Conservation (phyloP, 2,329 filamentous ascomycete species). For the Microdochium trichocladiopsis region DNA sequence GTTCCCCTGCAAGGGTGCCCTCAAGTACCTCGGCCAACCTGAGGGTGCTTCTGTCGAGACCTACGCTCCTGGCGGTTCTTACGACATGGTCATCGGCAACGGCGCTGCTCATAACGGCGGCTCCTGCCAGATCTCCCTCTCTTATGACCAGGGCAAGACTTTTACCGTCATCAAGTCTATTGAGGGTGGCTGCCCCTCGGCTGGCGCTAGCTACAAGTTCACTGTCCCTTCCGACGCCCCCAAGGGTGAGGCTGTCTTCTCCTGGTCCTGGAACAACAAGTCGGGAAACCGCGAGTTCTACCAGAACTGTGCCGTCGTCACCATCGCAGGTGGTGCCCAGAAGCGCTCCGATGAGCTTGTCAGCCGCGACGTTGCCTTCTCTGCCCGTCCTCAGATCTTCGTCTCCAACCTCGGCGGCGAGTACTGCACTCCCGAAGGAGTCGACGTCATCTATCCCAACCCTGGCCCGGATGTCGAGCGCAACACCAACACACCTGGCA, state of each 20-base stretch:
- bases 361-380: slow-evolving; percentile 30
- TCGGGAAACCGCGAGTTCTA: slow-evolving; percentile 78
- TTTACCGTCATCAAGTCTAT: slow-evolving; percentile 53
- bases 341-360: slow-evolving; percentile 23
- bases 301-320: slow-evolving; percentile 75
- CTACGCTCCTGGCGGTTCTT: slow-evolving; percentile 54
- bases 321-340: slow-evolving; percentile 38
- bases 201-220: slow-evolving; percentile 52
- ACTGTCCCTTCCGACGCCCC: slow-evolving; percentile 57
- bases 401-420: slow-evolving; percentile 58
- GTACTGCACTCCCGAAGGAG: slow-evolving; percentile 51
- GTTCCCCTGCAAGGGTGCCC: slow-evolving; percentile 70
- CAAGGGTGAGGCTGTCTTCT: slow-evolving; percentile 52
- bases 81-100: slow-evolving; percentile 59
- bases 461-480: slow-evolving; percentile 50
- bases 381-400: slow-evolving; percentile 59
- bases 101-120: slow-evolving; percentile 61
- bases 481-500: slow-evolving; percentile 24
- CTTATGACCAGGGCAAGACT: slow-evolving; percentile 62
- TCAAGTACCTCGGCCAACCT: slow-evolving; percentile 37
- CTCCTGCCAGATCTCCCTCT: slow-evolving; percentile 69
- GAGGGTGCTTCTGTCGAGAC: slow-evolving; percentile 47
- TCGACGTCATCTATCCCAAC: slow-evolving; percentile 57
- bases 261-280: slow-evolving; percentile 74
- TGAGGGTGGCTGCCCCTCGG: slow-evolving; percentile 28